A percentile compares a stretch with the other conserved stretches of the same genome.
Evolutionary conservation across 1,284 basidiomycete genomes (phyloP).

Genomic region (Taiwanofungus camphoratus): DNA sequence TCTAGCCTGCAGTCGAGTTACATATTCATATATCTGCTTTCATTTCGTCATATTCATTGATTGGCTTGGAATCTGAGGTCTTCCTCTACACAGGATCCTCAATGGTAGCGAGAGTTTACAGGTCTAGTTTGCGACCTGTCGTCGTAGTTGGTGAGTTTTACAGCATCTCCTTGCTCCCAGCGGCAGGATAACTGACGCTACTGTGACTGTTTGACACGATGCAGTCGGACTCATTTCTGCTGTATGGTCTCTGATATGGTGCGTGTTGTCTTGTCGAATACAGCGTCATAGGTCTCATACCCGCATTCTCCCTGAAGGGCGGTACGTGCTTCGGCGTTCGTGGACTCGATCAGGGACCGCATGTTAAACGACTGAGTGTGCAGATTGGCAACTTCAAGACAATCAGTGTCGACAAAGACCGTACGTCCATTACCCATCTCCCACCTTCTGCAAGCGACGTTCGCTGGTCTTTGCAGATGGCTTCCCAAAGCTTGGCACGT

Average conservation of each 20-base stretch:
- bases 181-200: no score
- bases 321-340: conserved; percentile 36
- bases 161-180: no score
- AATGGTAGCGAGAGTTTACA: conserved; percentile 50
- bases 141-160: conserved; percentile 47
- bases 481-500: conserved; percentile 44
- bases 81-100: background rate
- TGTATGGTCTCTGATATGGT: conserved; percentile 61
- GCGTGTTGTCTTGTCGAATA: conserved; percentile 4
- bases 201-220: background rate
- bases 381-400: conserved; percentile 59
- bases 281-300: conserved; percentile 3
- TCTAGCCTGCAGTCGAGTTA: background rate
- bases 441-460: background rate
- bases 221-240: conserved; percentile 43
- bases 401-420: conserved; percentile 38
- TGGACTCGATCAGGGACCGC: background rate
- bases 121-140: conserved; percentile 50
- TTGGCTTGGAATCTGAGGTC: no score
- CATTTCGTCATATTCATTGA: no score
- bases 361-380: background rate
- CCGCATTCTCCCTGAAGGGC: conserved; percentile 32
- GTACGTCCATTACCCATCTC: conserved; percentile 32
- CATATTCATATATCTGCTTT: background rate
- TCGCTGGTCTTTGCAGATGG: conserved; percentile 31